phyloP scores from a whole-genome alignment of 2,329 filamentous ascomycete genomes.

The Acephala macrosclerotiorum region DNA sequence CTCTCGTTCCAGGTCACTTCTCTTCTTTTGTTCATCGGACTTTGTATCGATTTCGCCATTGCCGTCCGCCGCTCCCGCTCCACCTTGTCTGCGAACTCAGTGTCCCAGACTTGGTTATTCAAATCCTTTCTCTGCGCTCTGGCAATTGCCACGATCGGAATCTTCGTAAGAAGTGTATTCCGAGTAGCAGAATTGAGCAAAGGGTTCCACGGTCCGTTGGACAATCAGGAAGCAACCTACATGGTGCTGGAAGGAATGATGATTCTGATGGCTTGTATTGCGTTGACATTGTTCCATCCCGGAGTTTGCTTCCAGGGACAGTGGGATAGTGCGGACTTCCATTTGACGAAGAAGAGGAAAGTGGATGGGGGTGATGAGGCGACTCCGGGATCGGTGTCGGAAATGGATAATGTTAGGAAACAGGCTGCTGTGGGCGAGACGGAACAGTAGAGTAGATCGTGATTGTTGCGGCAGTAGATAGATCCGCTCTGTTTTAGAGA shows the following conservation, averaged over 20 bases:
- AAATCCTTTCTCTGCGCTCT: slow-evolving; percentile 41
- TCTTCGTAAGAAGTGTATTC: slow-evolving; percentile 64
- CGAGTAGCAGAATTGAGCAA: slow-evolving; percentile 62
- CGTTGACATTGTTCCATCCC: slow-evolving; percentile 45
- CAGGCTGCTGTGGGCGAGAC: background rate
- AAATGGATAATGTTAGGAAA: background rate
- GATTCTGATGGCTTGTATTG: slow-evolving; percentile 43
- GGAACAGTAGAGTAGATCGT: background rate
- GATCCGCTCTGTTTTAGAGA: too few species aligned
- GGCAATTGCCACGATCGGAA: slow-evolving; percentile 56
- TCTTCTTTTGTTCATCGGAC: slow-evolving; percentile 45
- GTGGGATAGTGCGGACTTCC: slow-evolving; percentile 15
- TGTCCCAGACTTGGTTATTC: slow-evolving; percentile 28
- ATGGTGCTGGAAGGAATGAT: slow-evolving; percentile 53
- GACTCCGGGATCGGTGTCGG: background rate
- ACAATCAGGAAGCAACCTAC: slow-evolving; percentile 52
- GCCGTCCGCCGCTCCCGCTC: slow-evolving; percentile 20
- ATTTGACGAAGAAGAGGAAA: background rate
- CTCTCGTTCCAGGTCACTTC: slow-evolving; percentile 64
- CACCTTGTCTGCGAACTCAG: slow-evolving; percentile 15
- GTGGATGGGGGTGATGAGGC: background rate
- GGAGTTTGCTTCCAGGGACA: slow-evolving; percentile 38
- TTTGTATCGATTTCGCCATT: slow-evolving; percentile 33
- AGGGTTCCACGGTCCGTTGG: slow-evolving; percentile 59
- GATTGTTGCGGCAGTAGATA: background rate